Percentiles rank a stretch among this genome's conserved stretches.
phyloP scores from a whole-genome alignment of 768 basidiomycete species.

The Nidula microcarpa region DNA sequence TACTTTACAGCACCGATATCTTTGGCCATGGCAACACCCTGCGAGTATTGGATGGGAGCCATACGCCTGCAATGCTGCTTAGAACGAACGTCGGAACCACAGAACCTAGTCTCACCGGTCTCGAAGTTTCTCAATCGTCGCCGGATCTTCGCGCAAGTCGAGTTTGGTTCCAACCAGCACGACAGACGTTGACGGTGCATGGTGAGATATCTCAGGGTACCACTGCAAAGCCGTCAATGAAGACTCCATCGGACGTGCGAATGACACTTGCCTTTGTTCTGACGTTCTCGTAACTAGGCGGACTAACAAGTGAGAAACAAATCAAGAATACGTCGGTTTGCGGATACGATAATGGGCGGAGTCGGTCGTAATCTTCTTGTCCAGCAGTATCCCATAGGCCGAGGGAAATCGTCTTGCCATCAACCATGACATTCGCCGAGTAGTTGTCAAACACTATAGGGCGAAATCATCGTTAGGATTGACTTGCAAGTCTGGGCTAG shows the following conservation, averaged over 20 bases:
- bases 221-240: constrained; percentile 50
- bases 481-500: background rate
- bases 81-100: background rate
- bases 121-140: constrained; percentile 87
- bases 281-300: constrained; percentile 98
- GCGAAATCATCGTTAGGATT: constrained; percentile 3
- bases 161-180: constrained; percentile 97
- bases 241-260: background rate
- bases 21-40: constrained; percentile 87
- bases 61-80: constrained; percentile 59
- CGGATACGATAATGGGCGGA: constrained; percentile 96
- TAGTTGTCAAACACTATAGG: constrained; percentile 96
- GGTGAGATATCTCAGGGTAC: constrained; percentile 97
- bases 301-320: constrained; percentile 97
- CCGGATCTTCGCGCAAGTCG: constrained; percentile 93
- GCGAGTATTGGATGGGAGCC: constrained; percentile 89
- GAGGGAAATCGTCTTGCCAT: constrained; percentile 96
- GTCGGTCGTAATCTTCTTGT: constrained; percentile 98
- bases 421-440: constrained; percentile 97
- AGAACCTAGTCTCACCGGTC: constrained; percentile 58
- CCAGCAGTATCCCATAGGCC: constrained; percentile 99
- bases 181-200: constrained; percentile 90
- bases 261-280: constrained; percentile 77
- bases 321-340: constrained; percentile 99
- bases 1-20: constrained; percentile 97